Conservation (phyloP, 1,139 yeast genomes). For the Pneumocystis wakefieldiae region DNA sequence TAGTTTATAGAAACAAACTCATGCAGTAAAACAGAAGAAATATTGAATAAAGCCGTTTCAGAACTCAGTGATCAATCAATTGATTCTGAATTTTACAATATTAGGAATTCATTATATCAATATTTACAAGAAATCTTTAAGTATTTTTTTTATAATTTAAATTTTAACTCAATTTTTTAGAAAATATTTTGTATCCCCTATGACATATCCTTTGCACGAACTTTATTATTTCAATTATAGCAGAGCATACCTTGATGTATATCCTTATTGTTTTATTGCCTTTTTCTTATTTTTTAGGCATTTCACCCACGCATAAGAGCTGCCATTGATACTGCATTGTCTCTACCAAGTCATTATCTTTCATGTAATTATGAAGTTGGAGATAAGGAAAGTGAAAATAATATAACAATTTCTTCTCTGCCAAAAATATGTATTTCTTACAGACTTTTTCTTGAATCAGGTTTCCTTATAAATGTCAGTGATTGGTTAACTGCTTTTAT, state of each 20-base stretch:
- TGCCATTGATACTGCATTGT: not conserved
- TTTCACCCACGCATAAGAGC: not conserved
- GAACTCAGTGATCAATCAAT: not conserved
- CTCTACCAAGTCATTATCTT: not conserved
- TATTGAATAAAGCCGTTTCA: not conserved
- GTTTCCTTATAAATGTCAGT: constrained; percentile 11
- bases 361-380: not conserved
- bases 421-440: constrained; percentile 10
- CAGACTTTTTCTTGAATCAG: constrained; percentile 10
- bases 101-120: not conserved
- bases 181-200: not conserved
- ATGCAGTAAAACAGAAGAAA: not conserved
- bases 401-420: not conserved
- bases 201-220: not conserved
- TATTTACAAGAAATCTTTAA: not conserved
- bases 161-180: not conserved
- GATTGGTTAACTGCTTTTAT: constrained; percentile 12
- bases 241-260: not conserved
- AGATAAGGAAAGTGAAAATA: not conserved
- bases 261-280: not conserved
- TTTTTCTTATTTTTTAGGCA: not conserved
- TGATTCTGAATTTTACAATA: not conserved
- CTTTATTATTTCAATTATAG: not conserved
- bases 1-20: not conserved
- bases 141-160: not conserved